A percentile compares a stretch with the other conserved stretches of the same genome.
Conservation (phyloP, 2,329 filamentous ascomycete genomes). For the Penicillium occitanis region DNA sequence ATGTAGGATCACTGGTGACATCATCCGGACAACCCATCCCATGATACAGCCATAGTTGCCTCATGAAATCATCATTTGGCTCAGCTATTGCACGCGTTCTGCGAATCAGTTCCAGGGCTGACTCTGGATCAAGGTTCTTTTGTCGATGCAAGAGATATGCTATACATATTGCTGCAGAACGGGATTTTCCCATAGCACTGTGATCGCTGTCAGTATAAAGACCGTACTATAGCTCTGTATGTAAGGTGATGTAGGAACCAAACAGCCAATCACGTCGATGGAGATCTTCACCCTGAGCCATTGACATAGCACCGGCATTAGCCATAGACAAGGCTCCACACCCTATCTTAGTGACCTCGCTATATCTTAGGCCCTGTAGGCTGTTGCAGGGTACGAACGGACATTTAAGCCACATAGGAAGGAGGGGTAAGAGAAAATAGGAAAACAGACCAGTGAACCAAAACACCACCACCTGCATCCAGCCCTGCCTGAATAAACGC, state of each 20-base stretch:
- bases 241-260: background rate
- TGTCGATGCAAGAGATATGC: conserved; percentile 72
- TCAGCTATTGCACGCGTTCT: conserved; percentile 74
- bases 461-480: conserved; percentile 58
- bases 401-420: background rate
- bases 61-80: conserved; percentile 89
- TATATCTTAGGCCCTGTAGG: conserved; percentile 3
- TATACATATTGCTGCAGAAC: conserved; percentile 78
- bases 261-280: background rate
- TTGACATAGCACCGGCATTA: background rate
- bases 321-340: conserved; percentile 8
- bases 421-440: background rate
- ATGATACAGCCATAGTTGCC: conserved; percentile 83
- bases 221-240: background rate
- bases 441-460: conserved; percentile 68
- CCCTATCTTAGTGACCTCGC: background rate
- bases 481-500: conserved; percentile 80
- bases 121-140: conserved; percentile 50
- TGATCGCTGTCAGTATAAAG: background rate
- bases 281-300: conserved; percentile 1
- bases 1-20: conserved; percentile 68
- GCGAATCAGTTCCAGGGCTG: conserved; percentile 70
- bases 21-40: conserved; percentile 76
- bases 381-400: conserved; percentile 10
- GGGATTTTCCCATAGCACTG: conserved; percentile 94